Evolutionary conservation across 2,329 filamentous ascomycete genomes (phyloP).

Genomic region (Volutella citrinella): DNA sequence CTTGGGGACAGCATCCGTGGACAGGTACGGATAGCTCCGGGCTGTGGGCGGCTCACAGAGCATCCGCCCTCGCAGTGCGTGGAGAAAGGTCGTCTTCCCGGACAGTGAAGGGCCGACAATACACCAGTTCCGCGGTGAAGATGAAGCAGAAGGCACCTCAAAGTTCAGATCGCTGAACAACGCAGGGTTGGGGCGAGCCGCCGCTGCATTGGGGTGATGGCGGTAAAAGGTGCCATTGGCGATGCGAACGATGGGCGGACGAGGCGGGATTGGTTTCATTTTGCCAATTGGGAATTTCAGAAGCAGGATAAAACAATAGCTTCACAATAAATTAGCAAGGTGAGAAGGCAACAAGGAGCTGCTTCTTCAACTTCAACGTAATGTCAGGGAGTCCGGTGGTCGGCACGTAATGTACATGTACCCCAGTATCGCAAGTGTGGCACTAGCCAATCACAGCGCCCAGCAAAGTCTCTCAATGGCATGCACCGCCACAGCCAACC

Average conservation of each 20-base stretch:
- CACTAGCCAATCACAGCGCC: too few relatives aligned
- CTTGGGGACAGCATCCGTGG: conserved; percentile 55
- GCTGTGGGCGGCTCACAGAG: conserved; percentile 73
- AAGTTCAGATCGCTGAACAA: conserved; percentile 73
- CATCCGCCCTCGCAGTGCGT: conserved; percentile 72
- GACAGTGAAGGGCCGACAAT: conserved; percentile 76
- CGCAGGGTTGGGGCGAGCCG: conserved; percentile 59
- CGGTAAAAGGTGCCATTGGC: conserved; percentile 80
- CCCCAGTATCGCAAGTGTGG: too few relatives aligned
- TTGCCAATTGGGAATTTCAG: conserved; percentile 18
- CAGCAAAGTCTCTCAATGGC: too few relatives aligned
- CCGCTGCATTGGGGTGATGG: conserved; percentile 59
- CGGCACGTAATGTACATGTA: too few relatives aligned
- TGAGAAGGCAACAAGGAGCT: too few relatives aligned
- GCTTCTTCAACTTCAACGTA: too few relatives aligned
- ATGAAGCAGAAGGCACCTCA: conserved; percentile 57
- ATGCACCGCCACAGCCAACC: too few relatives aligned
- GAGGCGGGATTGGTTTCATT: conserved; percentile 36
- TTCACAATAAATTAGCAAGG: too few relatives aligned
- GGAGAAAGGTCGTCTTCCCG: conserved; percentile 79
- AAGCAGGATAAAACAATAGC: too few relatives aligned
- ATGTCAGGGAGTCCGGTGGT: too few relatives aligned
- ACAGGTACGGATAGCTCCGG: conserved; percentile 75
- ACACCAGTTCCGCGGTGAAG: conserved; percentile 68
- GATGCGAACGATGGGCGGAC: conserved; percentile 66